Percentiles rank a stretch among this genome's conserved stretches.
phyloP scores from a whole-genome alignment of 768 basidiomycete species.

The Russula olivacea region DNA sequence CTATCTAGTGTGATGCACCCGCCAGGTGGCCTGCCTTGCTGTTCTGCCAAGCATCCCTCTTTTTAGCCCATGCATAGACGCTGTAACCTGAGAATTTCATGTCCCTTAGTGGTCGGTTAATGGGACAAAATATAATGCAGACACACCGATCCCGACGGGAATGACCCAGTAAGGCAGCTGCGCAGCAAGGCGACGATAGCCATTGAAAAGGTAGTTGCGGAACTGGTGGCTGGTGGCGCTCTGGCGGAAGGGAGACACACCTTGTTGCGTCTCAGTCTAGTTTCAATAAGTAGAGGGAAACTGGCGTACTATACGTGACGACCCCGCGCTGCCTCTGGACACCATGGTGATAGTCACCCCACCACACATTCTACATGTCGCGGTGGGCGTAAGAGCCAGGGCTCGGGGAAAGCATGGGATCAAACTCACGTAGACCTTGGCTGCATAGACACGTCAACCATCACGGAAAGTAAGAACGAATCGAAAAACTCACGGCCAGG shows the following conservation, averaged over 20 bases:
- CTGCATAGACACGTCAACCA: constrained; percentile 34
- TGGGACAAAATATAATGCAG: background rate
- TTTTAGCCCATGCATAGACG: constrained; percentile 73
- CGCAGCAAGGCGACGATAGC: constrained; percentile 61
- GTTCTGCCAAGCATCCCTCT: constrained; percentile 54
- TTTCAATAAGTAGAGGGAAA: background rate
- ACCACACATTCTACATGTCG: constrained; percentile 68
- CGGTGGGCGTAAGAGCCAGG: background rate
- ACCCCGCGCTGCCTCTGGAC: constrained; percentile 64
- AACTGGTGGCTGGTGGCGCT: constrained; percentile 63
- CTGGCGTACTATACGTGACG: constrained; percentile 63
- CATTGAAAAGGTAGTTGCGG: constrained; percentile 75
- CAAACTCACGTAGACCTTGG: constrained; percentile 68
- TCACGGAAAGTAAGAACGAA: background rate
- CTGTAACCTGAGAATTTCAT: constrained; percentile 51
- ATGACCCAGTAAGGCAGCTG: constrained; percentile 72
- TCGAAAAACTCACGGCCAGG: constrained; percentile 59
- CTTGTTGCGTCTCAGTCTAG: constrained; percentile 34
- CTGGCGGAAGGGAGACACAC: constrained; percentile 71
- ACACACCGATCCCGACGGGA: constrained; percentile 69
- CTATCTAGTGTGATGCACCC: constrained; percentile 23
- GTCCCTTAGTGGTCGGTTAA: background rate
- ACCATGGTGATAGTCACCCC: constrained; percentile 66
- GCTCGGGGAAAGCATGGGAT: background rate
- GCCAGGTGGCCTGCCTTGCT: constrained; percentile 72